Base-by-base conservation (phyloP, 2,329 filamentous ascomycete species). In the Fusarium hostae region DNA sequence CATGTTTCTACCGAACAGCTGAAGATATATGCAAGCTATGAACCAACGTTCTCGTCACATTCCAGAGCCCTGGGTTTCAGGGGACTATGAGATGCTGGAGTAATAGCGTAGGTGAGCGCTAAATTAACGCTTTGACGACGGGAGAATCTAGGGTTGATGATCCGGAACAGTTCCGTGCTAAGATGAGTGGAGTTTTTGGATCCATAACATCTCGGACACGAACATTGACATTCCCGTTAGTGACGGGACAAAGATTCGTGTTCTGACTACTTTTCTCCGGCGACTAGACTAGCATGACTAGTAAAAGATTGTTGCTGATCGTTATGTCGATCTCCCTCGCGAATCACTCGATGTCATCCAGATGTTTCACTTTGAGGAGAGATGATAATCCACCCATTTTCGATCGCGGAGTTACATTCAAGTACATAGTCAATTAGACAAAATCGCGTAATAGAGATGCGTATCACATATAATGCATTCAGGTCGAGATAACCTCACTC, bases 141-240 rank as follows among this genome's bases (percentile, higher is more conserved):
- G 45, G 41, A 39, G 13, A 12, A 24, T 20, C 12, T 44, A 32
- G 40, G 51, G n/a, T 66, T 57, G 43, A 15, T 56, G 52, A 64
- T 64, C 63, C 60, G 60, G 60, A 66, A 41, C 37, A 16, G 22
- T 65, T 66, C 52, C 63, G 60, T 59, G 39, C 40, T 28, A 8
- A 39, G 26, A 18, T 34, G 48, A 52, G 56, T 57, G 54, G 54
- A 35, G 54, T 35, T 52, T 52, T 16, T 12, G 40, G 51, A 20
- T 55, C 51, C 37, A 55, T 54, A 24, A 5, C 51, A 32, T 55
- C 37, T 57, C 44, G 43, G 56, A 26, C 34, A 41, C 20, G 15
- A 50, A 18, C 26, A 30, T 28, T 35, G 26, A 34, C 56, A 41
- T 59, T 59, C 45, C 56, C 56, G 56, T 59, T 32, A 52, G 56